Evolutionary conservation across 176 grass and related monocot species (phyloP).

Genomic region (Oryza punctata): DNA sequence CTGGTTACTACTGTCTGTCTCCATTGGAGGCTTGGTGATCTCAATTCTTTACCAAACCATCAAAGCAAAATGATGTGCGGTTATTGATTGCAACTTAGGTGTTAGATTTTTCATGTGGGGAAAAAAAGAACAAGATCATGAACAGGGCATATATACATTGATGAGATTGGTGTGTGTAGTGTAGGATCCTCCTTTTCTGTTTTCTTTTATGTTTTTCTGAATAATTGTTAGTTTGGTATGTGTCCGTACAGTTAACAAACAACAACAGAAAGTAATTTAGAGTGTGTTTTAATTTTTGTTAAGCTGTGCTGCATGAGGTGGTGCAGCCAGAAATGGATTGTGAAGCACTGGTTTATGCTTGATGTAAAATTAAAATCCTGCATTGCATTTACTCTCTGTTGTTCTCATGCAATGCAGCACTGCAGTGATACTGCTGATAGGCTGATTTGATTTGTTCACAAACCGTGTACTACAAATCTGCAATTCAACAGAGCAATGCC

Average conservation of each 20-base stretch:
- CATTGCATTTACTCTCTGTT: neutral
- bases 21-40: neutral
- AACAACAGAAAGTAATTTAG: neutral
- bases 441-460: neutral
- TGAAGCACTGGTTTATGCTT: constrained; percentile 4
- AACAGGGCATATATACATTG: neutral
- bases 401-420: constrained; percentile 7
- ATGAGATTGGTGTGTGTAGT: neutral
- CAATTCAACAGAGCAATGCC: neutral
- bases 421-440: neutral
- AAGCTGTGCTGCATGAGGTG: neutral
- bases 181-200: constrained; percentile 13
- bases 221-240: constrained; percentile 13
- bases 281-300: neutral
- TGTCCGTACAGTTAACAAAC: constrained; percentile 38
- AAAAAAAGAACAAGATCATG: neutral
- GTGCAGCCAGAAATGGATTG: neutral
- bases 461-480: neutral
- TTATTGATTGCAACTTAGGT: neutral
- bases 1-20: neutral
- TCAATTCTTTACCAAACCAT: neutral
- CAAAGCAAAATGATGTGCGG: neutral
- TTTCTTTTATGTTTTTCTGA: neutral
- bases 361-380: neutral
- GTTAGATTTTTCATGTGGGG: neutral